phyloP scores from a whole-genome alignment of 1,284 basidiomycete genomes.

The Fomitopsis palustris region DNA sequence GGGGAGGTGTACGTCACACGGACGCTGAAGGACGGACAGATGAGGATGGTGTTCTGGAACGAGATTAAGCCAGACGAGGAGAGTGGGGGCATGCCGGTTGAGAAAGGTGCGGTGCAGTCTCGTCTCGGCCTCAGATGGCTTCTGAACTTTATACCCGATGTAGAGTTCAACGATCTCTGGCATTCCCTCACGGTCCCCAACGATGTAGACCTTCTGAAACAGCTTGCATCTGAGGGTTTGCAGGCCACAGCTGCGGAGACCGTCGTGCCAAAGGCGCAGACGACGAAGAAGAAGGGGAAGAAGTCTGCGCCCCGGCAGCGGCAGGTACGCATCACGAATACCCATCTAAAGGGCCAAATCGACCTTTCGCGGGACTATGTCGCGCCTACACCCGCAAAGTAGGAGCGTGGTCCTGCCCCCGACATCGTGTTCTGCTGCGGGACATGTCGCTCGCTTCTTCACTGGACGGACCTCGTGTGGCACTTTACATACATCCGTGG shows the following conservation, averaged over 20 bases:
- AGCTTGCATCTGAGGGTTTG: slow-evolving; percentile 75
- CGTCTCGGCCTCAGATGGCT: slow-evolving; percentile 6
- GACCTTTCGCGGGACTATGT: slow-evolving; percentile 76
- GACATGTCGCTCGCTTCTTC: background rate
- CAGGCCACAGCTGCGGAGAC: slow-evolving; percentile 66
- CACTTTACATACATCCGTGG: slow-evolving; percentile 13
- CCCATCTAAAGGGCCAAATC: slow-evolving; percentile 80
- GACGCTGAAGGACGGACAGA: slow-evolving; percentile 78
- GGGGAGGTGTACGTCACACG: slow-evolving; percentile 85
- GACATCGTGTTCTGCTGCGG: background rate
- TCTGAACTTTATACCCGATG: background rate
- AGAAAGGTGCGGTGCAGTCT: slow-evolving; percentile 60
- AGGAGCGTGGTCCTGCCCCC: slow-evolving; percentile 1
- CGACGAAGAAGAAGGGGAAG: slow-evolving; percentile 78
- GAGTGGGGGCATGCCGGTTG: slow-evolving; percentile 63
- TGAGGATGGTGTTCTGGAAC: slow-evolving; percentile 91
- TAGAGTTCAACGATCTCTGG: slow-evolving; percentile 88
- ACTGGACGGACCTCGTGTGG: slow-evolving; percentile 7
- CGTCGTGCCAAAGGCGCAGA: slow-evolving; percentile 48
- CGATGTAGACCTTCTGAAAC: slow-evolving; percentile 75
- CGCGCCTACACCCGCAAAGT: slow-evolving; percentile 40
- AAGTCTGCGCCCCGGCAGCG: slow-evolving; percentile 72
- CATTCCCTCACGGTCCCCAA: slow-evolving; percentile 80
- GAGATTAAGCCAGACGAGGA: slow-evolving; percentile 78
- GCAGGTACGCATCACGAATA: slow-evolving; percentile 81